Evolutionary conservation across 2,329 filamentous ascomycete genomes (phyloP).

Genomic region (Aspergillus pseudoglaucus): DNA sequence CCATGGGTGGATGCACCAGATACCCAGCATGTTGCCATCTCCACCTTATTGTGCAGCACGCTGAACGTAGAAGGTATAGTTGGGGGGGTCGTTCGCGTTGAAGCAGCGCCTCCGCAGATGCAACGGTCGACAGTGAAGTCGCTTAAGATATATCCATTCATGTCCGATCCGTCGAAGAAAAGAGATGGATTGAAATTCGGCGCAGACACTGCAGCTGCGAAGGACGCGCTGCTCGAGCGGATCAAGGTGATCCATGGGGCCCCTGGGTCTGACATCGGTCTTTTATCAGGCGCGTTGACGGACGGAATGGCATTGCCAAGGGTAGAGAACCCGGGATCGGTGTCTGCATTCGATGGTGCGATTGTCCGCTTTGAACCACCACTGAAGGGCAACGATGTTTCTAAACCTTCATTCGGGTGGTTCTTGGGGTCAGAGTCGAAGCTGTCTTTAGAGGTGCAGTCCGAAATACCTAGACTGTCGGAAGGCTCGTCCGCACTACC

Average conservation of each 20-base stretch:
- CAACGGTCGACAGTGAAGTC: constrained; percentile 59
- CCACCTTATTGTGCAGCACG: constrained; percentile 65
- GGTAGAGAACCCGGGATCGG: constrained; percentile 47
- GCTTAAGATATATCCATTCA: constrained; percentile 77
- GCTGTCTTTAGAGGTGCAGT: constrained; percentile 67
- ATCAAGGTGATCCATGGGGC: constrained; percentile 66
- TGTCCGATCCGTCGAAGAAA: constrained; percentile 48
- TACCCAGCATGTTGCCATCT: constrained; percentile 71
- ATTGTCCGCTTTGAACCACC: constrained; percentile 70
- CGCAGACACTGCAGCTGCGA: constrained; percentile 75
- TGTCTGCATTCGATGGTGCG: constrained; percentile 71
- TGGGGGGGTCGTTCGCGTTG: constrained; percentile 79
- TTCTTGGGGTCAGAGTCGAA: constrained; percentile 70
- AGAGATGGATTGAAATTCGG: constrained; percentile 73
- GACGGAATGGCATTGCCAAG: constrained; percentile 75
- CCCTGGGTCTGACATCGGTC: constrained; percentile 49
- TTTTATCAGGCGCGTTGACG: constrained; percentile 79
- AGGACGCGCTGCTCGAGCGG: constrained; percentile 65
- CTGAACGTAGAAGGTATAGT: constrained; percentile 68
- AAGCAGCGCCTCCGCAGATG: constrained; percentile 70
- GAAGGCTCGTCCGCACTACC: constrained; percentile 39
- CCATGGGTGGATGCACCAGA: constrained; percentile 85
- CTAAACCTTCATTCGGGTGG: constrained; percentile 51
- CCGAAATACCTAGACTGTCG: constrained; percentile 60
- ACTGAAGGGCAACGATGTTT: constrained; percentile 27